Base-by-base conservation (phyloP, 2,329 filamentous ascomycete genomes). In the Fusarium mangiferae region DNA sequence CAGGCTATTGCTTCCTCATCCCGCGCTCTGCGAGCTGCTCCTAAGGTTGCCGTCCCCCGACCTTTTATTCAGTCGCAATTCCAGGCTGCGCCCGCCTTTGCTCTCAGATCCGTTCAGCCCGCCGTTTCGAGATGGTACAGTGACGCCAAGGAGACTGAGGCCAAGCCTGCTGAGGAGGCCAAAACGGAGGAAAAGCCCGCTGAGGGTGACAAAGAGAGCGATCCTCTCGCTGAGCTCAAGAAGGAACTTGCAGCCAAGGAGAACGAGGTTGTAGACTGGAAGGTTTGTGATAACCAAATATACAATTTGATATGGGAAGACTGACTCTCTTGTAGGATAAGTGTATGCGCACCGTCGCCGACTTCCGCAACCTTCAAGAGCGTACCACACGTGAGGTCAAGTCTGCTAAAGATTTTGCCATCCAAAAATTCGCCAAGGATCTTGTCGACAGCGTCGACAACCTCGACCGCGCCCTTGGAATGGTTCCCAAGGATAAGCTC, bases 341-440 rank as follows among this genome's bases (percentile, higher is more conserved):
- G 87, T 97, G 95, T 84, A 90, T 98, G 73, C 96, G 96, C 82
- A 93, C 93, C 62, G 91, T 98, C 74, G 96, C 96, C 85, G 96
- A 99, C 80, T 98, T 97, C 90, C 94, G 94, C 82, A 99, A 98
- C 86, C 93, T 99, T 58, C 96, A 98, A 87, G 94, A 98, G 81
- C 94, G 96, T 81, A 97, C 94, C 48, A 90, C 92, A 83, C 94
- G 96, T 81, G 96, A 99, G 77, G 92, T 97, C 82, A 94, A 96
- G 84, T 85, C 90, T 26, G 94, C 96, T 26, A 92, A 92, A 78
- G 94, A 97, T 85, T 99, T 98, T 79, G 96, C 96, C 80, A 96
- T 99, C 80, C 94, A 98, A 82, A 94, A 92, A 77, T 98, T 99
- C 85, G 94, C 96, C 80, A 93, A 94, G 84, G 96, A 99, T 84